Evolutionary conservation across 345 rosid species (phyloP).

Genomic region (Citrus reticulata): DNA sequence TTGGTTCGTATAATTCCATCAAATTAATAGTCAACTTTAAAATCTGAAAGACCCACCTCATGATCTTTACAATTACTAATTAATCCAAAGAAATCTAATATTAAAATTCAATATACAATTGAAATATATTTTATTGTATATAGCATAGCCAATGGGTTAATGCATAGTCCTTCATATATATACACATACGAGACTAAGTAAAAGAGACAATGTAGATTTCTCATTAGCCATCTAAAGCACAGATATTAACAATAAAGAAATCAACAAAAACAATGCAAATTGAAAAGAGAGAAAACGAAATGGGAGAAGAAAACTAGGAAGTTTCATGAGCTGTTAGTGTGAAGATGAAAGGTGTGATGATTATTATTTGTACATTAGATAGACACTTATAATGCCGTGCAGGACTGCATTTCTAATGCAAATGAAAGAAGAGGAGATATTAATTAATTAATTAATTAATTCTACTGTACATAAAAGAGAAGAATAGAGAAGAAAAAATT

Average conservation of each 20-base stretch:
- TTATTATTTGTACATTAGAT: neutral
- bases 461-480: neutral
- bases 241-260: neutral
- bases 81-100: neutral
- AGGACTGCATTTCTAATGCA: slow-evolving; percentile 2
- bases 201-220: slow-evolving; percentile 4
- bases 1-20: slow-evolving; percentile 14
- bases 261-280: neutral
- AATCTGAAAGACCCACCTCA: slow-evolving; percentile 15
- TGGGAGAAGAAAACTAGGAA: slow-evolving; percentile 27
- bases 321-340: neutral
- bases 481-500: neutral
- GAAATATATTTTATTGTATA: neutral
- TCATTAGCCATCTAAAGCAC: neutral
- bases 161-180: neutral
- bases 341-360: too few relatives aligned
- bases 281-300: neutral
- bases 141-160: neutral
- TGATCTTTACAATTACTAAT: neutral
- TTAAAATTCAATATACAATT: too few relatives aligned
- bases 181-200: neutral
- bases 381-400: slow-evolving; percentile 21
- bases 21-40: slow-evolving; percentile 6
- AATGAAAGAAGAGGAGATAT: neutral
- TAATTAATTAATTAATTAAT: neutral